A percentile compares a stretch with the other conserved stretches of the same genome.
Conservation (phyloP, 2,329 filamentous ascomycete genomes). For the Xylariales sp. region DNA sequence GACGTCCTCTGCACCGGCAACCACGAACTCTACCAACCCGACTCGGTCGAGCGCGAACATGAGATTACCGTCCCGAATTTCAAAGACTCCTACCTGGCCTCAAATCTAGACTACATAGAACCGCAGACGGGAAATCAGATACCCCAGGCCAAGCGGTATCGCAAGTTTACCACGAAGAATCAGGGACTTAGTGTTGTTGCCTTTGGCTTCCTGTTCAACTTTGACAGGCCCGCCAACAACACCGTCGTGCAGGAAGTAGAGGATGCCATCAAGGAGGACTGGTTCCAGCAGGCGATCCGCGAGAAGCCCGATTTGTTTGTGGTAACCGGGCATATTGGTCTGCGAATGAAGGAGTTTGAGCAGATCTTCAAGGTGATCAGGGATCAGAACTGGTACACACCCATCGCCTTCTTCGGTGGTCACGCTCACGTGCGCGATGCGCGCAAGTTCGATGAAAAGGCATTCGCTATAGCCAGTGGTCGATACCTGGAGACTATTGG, state of each 20-base stretch:
- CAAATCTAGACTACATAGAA: slow-evolving; percentile 85
- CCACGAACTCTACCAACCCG: slow-evolving; percentile 85
- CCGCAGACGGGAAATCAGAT: slow-evolving; percentile 64
- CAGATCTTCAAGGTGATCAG: slow-evolving; percentile 76
- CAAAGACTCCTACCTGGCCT: slow-evolving; percentile 75
- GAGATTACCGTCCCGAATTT: slow-evolving; percentile 79
- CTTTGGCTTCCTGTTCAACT: slow-evolving; percentile 94
- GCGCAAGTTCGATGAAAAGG: slow-evolving; percentile 69
- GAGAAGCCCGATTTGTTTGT: slow-evolving; percentile 85
- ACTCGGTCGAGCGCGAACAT: slow-evolving; percentile 74
- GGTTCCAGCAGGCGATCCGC: slow-evolving; percentile 84
- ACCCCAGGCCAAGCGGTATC: slow-evolving; percentile 76
- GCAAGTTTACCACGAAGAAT: slow-evolving; percentile 88
- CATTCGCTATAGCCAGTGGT: slow-evolving; percentile 79
- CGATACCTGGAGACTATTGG: slow-evolving; percentile 94
- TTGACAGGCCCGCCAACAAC: slow-evolving; percentile 86
- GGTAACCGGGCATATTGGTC: slow-evolving; percentile 78
- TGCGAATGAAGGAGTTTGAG: slow-evolving; percentile 75
- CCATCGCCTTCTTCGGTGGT: slow-evolving; percentile 88
- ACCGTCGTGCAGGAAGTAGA: slow-evolving; percentile 77
- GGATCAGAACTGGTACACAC: slow-evolving; percentile 69
- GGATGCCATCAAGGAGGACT: slow-evolving; percentile 74
- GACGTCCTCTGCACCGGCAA: slow-evolving; percentile 87
- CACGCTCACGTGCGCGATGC: slow-evolving; percentile 88
- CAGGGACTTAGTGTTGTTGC: slow-evolving; percentile 78